phyloP scores from a whole-genome alignment of 345 rosid species.

The Hypericum androsaemum region DNA sequence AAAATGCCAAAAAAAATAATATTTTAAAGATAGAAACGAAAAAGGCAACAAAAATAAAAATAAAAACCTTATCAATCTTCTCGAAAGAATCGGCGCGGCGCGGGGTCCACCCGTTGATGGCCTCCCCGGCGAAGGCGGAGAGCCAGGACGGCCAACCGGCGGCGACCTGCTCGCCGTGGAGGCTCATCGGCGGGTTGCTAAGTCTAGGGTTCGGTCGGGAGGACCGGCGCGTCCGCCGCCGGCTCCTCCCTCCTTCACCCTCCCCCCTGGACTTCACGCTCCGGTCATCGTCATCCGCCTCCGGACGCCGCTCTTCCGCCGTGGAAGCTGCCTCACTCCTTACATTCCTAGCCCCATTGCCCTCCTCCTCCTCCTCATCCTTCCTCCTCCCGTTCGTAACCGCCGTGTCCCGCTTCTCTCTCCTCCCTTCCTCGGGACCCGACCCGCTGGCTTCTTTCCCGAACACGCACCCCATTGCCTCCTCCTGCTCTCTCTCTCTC shows the following conservation, averaged over 20 bases:
- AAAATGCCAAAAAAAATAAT: background rate
- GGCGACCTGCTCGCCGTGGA: slow-evolving; percentile 25
- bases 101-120: slow-evolving; percentile 26
- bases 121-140: slow-evolving; percentile 25
- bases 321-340: too few relatives aligned
- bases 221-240: slow-evolving; percentile 12
- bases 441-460: slow-evolving; percentile 13
- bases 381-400: too few relatives aligned
- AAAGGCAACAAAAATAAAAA: background rate
- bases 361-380: slow-evolving; percentile 1
- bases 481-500: too few relatives aligned
- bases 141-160: slow-evolving; percentile 31
- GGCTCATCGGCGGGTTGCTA: slow-evolving; percentile 21
- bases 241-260: background rate
- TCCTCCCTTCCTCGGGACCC: slow-evolving; percentile 11
- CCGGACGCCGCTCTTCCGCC: too few relatives aligned
- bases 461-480: slow-evolving; percentile 23
- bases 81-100: slow-evolving; percentile 25
- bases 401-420: background rate
- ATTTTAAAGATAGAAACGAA: too few relatives aligned
- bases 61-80: slow-evolving; percentile 22
- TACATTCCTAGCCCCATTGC: too few relatives aligned
- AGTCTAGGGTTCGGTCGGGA: slow-evolving; percentile 20
- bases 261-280: background rate
- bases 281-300: background rate